Conservation (phyloP, 23 red algal species). For the Gracilaria gracilis region DNA sequence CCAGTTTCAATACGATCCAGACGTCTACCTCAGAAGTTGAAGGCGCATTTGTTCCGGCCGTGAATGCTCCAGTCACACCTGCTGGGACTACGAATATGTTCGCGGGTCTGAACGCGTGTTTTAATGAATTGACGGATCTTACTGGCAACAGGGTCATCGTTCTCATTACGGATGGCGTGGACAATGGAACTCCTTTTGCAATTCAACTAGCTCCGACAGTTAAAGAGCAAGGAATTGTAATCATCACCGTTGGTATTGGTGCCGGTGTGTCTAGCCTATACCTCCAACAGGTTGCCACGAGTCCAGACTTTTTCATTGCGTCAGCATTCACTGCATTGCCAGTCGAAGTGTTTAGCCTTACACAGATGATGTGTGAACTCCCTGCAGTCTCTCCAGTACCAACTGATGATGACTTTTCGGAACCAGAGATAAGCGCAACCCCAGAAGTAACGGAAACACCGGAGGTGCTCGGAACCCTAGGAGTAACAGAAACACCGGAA, state of each 20-base stretch:
- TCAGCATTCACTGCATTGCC: slow-evolving; percentile 28
- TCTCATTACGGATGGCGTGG: slow-evolving; percentile 38
- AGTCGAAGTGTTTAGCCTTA: slow-evolving; percentile 1
- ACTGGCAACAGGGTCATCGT: slow-evolving; percentile 19
- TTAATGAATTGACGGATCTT: not conserved
- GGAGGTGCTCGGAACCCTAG: not conserved
- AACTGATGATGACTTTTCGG: not conserved
- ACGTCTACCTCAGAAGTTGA: slow-evolving; percentile 8
- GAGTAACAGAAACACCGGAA: not conserved
- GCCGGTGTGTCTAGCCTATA: slow-evolving; percentile 24
- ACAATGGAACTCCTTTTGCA: slow-evolving; percentile 24
- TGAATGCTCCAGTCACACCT: slow-evolving; percentile 2
- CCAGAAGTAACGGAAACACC: not conserved
- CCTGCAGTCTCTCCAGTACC: not conserved
- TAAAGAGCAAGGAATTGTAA: slow-evolving; percentile 29
- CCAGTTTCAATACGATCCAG: not conserved
- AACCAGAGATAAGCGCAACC: not conserved
- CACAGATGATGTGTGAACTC: slow-evolving; percentile 22
- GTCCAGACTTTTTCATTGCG: slow-evolving; percentile 35
- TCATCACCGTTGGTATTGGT: slow-evolving; percentile 36
- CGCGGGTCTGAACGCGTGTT: slow-evolving; percentile 32
- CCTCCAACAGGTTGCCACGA: slow-evolving; percentile 17
- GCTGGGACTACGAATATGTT: slow-evolving; percentile 16
- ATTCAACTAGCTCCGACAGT: slow-evolving; percentile 1
- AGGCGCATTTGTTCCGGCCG: slow-evolving; percentile 6